Conservation (phyloP, 2,329 filamentous ascomycete species). For the Lasiodiplodia gonubiensis region DNA sequence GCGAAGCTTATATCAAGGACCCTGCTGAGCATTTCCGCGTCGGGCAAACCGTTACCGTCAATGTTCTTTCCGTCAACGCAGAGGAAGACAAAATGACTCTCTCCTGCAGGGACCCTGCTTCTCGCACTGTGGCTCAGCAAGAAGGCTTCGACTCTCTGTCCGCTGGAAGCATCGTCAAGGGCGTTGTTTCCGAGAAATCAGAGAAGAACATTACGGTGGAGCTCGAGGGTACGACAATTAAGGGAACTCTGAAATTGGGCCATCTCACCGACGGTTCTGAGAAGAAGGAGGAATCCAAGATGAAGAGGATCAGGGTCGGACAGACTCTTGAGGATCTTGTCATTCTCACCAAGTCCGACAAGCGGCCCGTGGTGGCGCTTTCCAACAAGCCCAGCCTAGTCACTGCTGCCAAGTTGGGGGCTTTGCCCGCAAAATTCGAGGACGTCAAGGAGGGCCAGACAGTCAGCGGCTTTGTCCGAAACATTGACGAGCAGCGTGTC, state of each 20-base stretch:
- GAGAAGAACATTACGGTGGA: constrained; percentile 66
- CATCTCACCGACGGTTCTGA: constrained; percentile 86
- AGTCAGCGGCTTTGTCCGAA: constrained; percentile 81
- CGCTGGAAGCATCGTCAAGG: constrained; percentile 76
- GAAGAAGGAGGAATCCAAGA: constrained; percentile 75
- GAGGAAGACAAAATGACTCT: constrained; percentile 76
- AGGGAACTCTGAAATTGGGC: constrained; percentile 75
- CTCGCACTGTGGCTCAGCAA: constrained; percentile 78
- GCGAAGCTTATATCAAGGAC: constrained; percentile 91
- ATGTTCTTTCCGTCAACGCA: constrained; percentile 80
- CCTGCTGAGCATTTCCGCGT: constrained; percentile 86
- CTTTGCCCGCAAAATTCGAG: constrained; percentile 72
- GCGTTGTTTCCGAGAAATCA: constrained; percentile 62
- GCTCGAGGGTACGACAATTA: constrained; percentile 73
- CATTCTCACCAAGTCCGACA: constrained; percentile 83
- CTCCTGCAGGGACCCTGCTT: constrained; percentile 88
- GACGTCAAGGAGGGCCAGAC: constrained; percentile 72
- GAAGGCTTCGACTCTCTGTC: constrained; percentile 73
- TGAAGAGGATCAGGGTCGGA: constrained; percentile 83
- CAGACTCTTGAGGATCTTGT: constrained; percentile 83
- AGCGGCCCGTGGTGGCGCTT: constrained; percentile 75
- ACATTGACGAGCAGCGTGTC: constrained; percentile 74
- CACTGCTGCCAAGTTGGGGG: constrained; percentile 73
- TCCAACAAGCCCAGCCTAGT: constrained; percentile 85
- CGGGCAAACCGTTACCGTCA: constrained; percentile 90